Evolutionary conservation across 2,329 filamentous ascomycete genomes (phyloP), one percentile per base, ranked within the genome.

Genomic region (Clonostachys rhizophaga): DNA sequence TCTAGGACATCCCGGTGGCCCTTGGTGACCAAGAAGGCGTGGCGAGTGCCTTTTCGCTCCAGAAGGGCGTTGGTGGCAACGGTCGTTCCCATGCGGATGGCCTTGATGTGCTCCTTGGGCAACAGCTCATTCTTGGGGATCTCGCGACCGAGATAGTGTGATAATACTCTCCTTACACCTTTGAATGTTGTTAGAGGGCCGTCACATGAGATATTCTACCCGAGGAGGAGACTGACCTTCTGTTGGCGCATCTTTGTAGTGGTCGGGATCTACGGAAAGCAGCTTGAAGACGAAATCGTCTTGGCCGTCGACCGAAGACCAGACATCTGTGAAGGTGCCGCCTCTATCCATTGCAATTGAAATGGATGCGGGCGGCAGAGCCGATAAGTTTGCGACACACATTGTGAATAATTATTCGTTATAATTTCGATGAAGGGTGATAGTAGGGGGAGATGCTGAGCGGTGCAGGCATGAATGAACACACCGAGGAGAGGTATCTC

Each of bases 1-100:
- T 78, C 75, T 6, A 89, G 67, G 52, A 84, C 84, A 57, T 90
- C 86, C 52, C 81, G 80, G 68, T 89, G 89, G 0, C 86, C 86
- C 48, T 81, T 83, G 2, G 84, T 89, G 1, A 86, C 83, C 2
- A 90, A 72, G 56, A 90, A 74, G 0, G 84, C 86, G 53, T 86
- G 84, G 39, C 76, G 75, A 55, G 88, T 84, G 20, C 86, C 86
- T 60, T 89, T 89, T 37, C 86, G 69, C 59, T 90, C 86, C 2
- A 90, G 67, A n/a, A 90, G 66, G 2, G 86, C 86, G 61, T 89
- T 89, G 0, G 86, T 90, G 2, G 86, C 86, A 3, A 90, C 86
- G 0, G 86, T 89, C 1, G 86, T 90, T n/a, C 86, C 86, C 82
- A 86, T 86, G 24, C 83, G 78, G 59, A 86, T 84, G 40, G 81